Conservation (phyloP, 306 rosid species). For the Pueraria montana region DNA sequence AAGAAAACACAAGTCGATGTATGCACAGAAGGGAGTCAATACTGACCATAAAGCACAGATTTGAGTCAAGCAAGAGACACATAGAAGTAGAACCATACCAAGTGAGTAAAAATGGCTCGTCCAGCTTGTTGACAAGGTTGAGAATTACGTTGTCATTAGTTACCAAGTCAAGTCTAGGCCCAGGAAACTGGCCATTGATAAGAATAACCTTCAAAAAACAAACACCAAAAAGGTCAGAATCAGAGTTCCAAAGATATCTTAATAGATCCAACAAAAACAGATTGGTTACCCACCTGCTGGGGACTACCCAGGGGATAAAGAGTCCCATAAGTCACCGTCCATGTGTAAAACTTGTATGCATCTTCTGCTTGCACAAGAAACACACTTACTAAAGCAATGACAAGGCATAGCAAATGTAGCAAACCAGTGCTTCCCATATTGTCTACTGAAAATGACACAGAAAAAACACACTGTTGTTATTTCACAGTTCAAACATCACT, state of each 20-base stretch:
- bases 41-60: constrained; percentile 18
- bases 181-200: constrained; percentile 94
- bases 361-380: constrained; percentile 78
- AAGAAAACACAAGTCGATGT: not conserved
- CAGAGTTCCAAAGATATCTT: constrained; percentile 41
- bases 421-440: constrained; percentile 64
- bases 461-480: constrained; percentile 2
- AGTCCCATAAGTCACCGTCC: constrained; percentile 95
- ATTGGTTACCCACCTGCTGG: constrained; percentile 74
- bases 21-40: not conserved
- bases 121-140: constrained; percentile 92
- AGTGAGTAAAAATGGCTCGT: constrained; percentile 84
- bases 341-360: constrained; percentile 77
- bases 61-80: not conserved
- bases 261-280: constrained; percentile 47
- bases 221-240: constrained; percentile 52
- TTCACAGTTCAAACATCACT: not conserved
- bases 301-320: constrained; percentile 82
- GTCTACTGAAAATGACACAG: constrained; percentile 49
- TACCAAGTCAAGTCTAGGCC: constrained; percentile 90
- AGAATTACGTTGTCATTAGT: constrained; percentile 91
- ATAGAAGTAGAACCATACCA: constrained; percentile 62
- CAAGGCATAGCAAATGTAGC: constrained; percentile 56
- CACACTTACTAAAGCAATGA: constrained; percentile 55
- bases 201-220: constrained; percentile 80